A percentile compares a stretch with the other conserved stretches of the same genome.
phyloP scores from a whole-genome alignment of 148 eudicot genomes.

The Euryodendron excelsum region DNA sequence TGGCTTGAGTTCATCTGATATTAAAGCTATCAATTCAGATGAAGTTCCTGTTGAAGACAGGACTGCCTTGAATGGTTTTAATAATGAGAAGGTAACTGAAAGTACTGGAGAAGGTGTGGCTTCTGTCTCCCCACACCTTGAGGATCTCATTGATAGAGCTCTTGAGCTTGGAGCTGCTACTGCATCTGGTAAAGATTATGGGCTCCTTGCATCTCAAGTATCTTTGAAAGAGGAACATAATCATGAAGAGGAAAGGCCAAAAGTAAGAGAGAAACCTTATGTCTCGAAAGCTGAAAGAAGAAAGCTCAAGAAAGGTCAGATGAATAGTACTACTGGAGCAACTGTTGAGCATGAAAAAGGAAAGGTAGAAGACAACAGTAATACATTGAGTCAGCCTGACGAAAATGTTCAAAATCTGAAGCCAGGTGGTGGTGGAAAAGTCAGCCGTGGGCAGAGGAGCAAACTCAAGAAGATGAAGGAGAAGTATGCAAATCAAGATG shows the following conservation, averaged over 20 bases:
- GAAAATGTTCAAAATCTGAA: conserved; percentile 35
- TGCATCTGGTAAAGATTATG: conserved; percentile 49
- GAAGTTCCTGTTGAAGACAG: conserved; percentile 31
- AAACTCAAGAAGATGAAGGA: conserved; percentile 96
- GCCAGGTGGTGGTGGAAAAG: conserved; percentile 56
- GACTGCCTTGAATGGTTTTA: conserved; percentile 5
- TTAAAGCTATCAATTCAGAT: conserved; percentile 27
- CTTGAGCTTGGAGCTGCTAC: conserved; percentile 88
- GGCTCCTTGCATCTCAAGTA: conserved; percentile 39
- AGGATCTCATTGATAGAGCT: conserved; percentile 91
- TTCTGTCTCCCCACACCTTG: conserved; percentile 54
- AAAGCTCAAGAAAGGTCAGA: conserved; percentile 82
- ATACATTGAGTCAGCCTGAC: conserved; percentile 36
- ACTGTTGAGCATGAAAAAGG: conserved; percentile 32
- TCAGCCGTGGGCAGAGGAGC: conserved; percentile 85
- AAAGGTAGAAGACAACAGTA: conserved; percentile 29
- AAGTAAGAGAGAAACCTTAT: conserved; percentile 68
- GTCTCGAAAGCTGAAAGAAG: conserved; percentile 90
- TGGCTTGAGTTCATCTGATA: conserved; percentile 22
- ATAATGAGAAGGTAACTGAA: conserved; percentile 29
- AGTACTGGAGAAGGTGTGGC: conserved; percentile 28
- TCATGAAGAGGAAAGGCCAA: conserved; percentile 33
- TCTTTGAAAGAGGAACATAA: conserved; percentile 34
- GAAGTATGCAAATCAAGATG: conserved; percentile 96
- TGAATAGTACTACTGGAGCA: conserved; percentile 34